These are phyloP conservation scores for Solanum pimpinellifolium DNA, from an alignment of 257 asterid species.

Conservation along the genomic window DNA sequence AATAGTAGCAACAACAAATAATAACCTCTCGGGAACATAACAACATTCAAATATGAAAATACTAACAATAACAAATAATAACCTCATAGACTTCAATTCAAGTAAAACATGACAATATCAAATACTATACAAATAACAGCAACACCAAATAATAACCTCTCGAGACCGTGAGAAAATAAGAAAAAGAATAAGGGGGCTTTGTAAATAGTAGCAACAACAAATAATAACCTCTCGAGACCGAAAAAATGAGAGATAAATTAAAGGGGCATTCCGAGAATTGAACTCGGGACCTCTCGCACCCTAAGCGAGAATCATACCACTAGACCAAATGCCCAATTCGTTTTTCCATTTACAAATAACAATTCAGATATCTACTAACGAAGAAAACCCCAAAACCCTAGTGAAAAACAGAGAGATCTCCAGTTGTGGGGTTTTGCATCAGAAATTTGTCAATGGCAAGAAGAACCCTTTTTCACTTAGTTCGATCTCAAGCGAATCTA, in stretches of 20 bases:
- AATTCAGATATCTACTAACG: accelerated
- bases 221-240: background rate
- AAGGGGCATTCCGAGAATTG: slow-evolving; percentile 87
- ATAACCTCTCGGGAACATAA: background rate
- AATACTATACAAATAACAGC: too few species aligned
- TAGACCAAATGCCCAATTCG: slow-evolving; percentile 55
- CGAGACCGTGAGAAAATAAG: too few species aligned
- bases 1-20: too few species aligned
- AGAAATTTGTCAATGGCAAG: slow-evolving; percentile 36
- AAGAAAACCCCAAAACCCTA: background rate
- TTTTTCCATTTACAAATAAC: background rate
- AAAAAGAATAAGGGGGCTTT: slow-evolving; percentile 31
- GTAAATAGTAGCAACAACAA: background rate
- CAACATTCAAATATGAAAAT: too few species aligned
- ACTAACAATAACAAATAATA: too few species aligned
- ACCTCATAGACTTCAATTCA: too few species aligned
- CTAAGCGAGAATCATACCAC: slow-evolving; percentile 84
- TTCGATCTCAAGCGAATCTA: slow-evolving; percentile 35
- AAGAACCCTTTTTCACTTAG: slow-evolving; percentile 33
- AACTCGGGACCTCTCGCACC: slow-evolving; percentile 95
- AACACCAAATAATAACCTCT: background rate
- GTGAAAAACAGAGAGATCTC: background rate
- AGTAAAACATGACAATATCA: too few species aligned
- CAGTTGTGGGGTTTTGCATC: background rate
- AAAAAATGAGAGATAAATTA: background rate